These are phyloP conservation scores for Fusarium albosuccineum DNA, from an alignment of 2,329 filamentous ascomycete species.

Conservation along the genomic window DNA sequence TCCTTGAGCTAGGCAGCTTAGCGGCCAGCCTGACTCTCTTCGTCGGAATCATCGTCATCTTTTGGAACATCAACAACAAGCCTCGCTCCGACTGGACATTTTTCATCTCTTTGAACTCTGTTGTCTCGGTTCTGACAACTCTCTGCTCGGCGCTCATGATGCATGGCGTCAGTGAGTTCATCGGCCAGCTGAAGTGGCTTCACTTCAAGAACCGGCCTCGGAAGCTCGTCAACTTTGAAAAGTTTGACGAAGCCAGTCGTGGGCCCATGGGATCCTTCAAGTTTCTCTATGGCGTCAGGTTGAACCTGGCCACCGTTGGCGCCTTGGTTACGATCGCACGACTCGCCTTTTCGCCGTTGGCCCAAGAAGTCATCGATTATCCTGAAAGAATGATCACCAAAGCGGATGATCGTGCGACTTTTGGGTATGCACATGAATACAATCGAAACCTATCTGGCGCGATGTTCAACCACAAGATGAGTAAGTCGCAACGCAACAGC, in stretches of 20 bases:
- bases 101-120: constrained; percentile 19
- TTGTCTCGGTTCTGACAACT: constrained; percentile 19
- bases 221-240: constrained; percentile 8
- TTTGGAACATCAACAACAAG: constrained; percentile 10
- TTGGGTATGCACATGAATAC: constrained; percentile 23
- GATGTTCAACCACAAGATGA: no score
- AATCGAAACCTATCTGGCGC: background rate
- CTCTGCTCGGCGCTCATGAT: constrained; percentile 15
- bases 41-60: background rate
- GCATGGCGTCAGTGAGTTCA: constrained; percentile 26
- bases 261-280: constrained; percentile 16
- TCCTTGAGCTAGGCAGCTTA: no score
- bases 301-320: constrained; percentile 27
- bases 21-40: background rate
- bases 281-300: constrained; percentile 5
- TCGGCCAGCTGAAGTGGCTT: constrained; percentile 32
- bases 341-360: constrained; percentile 16
- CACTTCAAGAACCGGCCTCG: constrained; percentile 12
- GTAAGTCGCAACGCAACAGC: no score
- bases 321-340: constrained; percentile 18
- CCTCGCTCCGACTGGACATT: constrained; percentile 18
- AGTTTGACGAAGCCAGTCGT: constrained; percentile 28
- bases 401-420: background rate
- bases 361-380: constrained; percentile 17
- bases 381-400: constrained; percentile 1